Conservation (phyloP, 441 rosid genomes). For the Breynia disticha region DNA sequence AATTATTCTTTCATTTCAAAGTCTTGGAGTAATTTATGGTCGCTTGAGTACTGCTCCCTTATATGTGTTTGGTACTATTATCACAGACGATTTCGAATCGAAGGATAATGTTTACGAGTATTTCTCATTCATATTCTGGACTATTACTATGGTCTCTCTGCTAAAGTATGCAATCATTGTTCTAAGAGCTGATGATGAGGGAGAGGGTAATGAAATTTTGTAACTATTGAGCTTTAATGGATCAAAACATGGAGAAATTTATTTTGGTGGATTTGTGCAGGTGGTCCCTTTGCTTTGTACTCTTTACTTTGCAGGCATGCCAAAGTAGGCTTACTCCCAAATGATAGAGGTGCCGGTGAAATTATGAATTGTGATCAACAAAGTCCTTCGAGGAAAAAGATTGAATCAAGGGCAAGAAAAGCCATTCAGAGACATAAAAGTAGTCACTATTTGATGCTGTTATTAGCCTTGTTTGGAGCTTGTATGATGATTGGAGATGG, state of each 20-base stretch:
- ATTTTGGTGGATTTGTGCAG: conserved; percentile 25
- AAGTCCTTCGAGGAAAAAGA: conserved; percentile 24
- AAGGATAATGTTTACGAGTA: conserved; percentile 31
- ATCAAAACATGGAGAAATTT: background rate
- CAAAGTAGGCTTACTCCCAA: conserved; percentile 50
- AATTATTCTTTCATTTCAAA: conserved; percentile 40
- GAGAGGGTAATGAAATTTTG: conserved; percentile 38
- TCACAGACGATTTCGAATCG: conserved; percentile 23
- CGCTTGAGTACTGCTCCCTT: conserved; percentile 49
- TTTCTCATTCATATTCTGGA: conserved; percentile 59
- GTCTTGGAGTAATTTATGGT: conserved; percentile 56
- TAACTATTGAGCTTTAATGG: background rate
- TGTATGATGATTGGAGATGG: conserved; percentile 56
- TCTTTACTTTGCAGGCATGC: conserved; percentile 52
- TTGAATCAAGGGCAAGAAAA: conserved; percentile 34
- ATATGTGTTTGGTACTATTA: conserved; percentile 45
- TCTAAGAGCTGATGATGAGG: conserved; percentile 44
- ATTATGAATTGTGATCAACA: conserved; percentile 17
- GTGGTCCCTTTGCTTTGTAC: conserved; percentile 60
- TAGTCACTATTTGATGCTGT: conserved; percentile 39
- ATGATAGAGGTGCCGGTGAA: conserved; percentile 23
- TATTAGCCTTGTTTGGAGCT: conserved; percentile 47
- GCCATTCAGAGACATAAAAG: conserved; percentile 33
- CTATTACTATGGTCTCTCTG: conserved; percentile 38
- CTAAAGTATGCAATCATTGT: conserved; percentile 47